Evolutionary conservation across 768 basidiomycete genomes (phyloP).

Genomic region (Suillus discolor): DNA sequence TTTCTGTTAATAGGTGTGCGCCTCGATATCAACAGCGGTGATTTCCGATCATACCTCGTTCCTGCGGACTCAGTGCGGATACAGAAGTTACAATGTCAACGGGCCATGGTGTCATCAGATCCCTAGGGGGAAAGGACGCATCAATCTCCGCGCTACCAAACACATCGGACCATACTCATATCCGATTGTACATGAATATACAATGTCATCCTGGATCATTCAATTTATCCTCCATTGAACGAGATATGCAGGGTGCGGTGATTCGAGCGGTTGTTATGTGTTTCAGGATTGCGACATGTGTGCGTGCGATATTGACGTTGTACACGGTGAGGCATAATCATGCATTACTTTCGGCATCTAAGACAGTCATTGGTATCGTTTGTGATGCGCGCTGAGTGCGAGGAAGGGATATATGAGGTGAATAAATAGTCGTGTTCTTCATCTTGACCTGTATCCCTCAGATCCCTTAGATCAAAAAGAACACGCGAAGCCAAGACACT

Average conservation of each 20-base stretch:
- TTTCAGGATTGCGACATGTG: not conserved
- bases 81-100: not conserved
- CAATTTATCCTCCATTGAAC: not conserved
- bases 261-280: not conserved
- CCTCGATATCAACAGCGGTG: not conserved
- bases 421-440: not conserved
- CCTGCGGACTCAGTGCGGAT: too few relatives aligned
- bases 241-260: not conserved
- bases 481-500: constrained; percentile 17
- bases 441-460: not conserved
- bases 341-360: not conserved
- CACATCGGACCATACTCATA: not conserved
- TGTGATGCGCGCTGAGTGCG: constrained; percentile 1
- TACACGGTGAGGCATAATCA: not conserved
- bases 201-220: not conserved
- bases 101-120: not conserved
- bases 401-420: not conserved
- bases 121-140: not conserved
- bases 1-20: too few relatives aligned
- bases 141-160: not conserved
- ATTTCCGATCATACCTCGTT: not conserved
- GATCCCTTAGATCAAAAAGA: constrained; percentile 11
- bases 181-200: not conserved
- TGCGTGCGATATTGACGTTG: not conserved
- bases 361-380: constrained; percentile 4